Evolutionary conservation across 768 basidiomycete genomes (phyloP), one percentile per base, ranked within the genome.

Genomic region (Podaxis mareebaensis): DNA sequence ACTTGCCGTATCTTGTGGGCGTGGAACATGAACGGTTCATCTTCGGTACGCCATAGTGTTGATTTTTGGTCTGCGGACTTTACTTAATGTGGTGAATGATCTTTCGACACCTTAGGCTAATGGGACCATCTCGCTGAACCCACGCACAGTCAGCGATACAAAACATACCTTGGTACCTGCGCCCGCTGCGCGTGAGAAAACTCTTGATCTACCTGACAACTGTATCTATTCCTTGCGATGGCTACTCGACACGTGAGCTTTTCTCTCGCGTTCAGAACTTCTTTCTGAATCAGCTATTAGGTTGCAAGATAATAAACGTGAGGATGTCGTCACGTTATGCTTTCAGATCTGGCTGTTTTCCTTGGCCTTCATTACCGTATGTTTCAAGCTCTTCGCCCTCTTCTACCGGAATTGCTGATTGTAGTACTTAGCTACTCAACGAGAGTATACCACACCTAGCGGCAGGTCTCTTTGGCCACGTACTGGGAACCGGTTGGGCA

Each of bases 371-470:
- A 70, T 80, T 28, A 81, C 84, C 42, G 84, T 85, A 66, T 46
- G 81, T 68, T 26, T 52, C 38, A 33, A 33, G 33, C 15, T 33
- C 28, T 15, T 48, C 15, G 17, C 58, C 13, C 15, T 3, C 42
- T 15, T 56, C 26, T 28, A 30, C n/a, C 44, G 20, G 4, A 40
- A 20, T 33, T 22, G 24, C 28, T 60, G 61, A 53, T 65, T 58
- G 30, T 13, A 54, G 48, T 17, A 7, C 30, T 13, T 58, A 85
- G 84, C 73, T 86, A 48, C 61, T 84, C 53, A 79, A 77, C 58
- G 83, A 85, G 67, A 83, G 83, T 0, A 75, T 83, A 40, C 84
- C 85, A 5, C 83, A 84, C 66, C 73, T 85, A 46, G 78, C 76
- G 2, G 81, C 83, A 33, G 77, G 78, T 2, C 63, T 86, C 10